phyloP scores from a whole-genome alignment of 2,329 filamentous ascomycete genomes.

The Volutella citrinella region DNA sequence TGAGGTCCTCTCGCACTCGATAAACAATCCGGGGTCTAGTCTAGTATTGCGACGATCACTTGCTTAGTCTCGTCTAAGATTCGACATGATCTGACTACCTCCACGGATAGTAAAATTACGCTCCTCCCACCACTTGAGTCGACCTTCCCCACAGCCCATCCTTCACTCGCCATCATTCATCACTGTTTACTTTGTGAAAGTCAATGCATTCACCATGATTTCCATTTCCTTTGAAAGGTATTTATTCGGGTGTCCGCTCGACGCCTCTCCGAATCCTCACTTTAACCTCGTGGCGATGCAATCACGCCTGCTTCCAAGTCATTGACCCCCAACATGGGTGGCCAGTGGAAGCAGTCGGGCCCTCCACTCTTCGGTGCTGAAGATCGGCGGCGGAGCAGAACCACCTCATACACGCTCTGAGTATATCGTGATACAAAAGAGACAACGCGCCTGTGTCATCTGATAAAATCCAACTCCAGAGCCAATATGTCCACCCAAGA shows the following conservation, averaged over 20 bases:
- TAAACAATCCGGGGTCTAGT: too few relatives aligned
- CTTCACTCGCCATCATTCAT: too few relatives aligned
- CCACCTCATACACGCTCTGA: slow-evolving; percentile 48
- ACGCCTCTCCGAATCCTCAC: slow-evolving; percentile 61
- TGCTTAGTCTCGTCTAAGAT: too few relatives aligned
- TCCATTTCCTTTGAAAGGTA: slow-evolving; percentile 27
- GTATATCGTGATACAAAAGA: slow-evolving; percentile 49
- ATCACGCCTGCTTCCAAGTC: slow-evolving; percentile 30
- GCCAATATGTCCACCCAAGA: slow-evolving; percentile 28
- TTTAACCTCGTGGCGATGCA: slow-evolving; percentile 67
- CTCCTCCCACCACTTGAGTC: too few relatives aligned
- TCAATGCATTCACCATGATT: too few relatives aligned
- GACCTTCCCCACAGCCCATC: too few relatives aligned
- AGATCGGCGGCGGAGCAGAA: slow-evolving; percentile 61
- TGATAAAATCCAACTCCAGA: slow-evolving; percentile 30
- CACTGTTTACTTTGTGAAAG: too few relatives aligned
- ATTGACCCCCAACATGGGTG: slow-evolving; percentile 17
- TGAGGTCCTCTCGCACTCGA: too few relatives aligned
- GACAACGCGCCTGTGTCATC: slow-evolving; percentile 35
- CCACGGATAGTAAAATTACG: too few relatives aligned
- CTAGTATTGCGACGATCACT: too few relatives aligned
- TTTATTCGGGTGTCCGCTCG: slow-evolving; percentile 54
- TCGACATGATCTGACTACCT: too few relatives aligned
- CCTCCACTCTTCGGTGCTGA: slow-evolving; percentile 68
- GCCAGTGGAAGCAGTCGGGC: slow-evolving; percentile 32